A percentile compares a stretch with the other conserved stretches of the same genome.
Conservation (phyloP, 768 basidiomycete genomes). For the Panellus pusillus region DNA sequence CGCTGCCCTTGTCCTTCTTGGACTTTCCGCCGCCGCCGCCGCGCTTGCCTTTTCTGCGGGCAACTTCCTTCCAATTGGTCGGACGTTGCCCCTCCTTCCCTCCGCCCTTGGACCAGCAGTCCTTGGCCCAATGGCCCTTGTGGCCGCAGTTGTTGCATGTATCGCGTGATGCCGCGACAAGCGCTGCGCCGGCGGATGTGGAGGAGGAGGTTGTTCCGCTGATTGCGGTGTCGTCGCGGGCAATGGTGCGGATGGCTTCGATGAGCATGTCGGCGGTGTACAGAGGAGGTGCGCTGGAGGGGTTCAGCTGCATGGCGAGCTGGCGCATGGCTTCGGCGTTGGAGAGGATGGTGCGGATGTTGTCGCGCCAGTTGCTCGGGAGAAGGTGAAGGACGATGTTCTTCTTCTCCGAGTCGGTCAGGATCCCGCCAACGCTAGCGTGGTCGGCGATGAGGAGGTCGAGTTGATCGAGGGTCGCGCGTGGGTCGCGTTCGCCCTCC, state of each 20-base stretch:
- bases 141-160: neutral
- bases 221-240: no score
- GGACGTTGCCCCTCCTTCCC: slow-evolving; percentile 1
- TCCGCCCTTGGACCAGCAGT: neutral
- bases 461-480: neutral
- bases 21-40: no score
- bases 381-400: slow-evolving; percentile 1
- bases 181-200: neutral
- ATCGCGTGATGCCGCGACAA: neutral
- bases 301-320: neutral
- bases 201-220: neutral
- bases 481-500: neutral
- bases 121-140: neutral
- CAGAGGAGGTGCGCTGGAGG: neutral
- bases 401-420: neutral
- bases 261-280: neutral
- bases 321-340: neutral
- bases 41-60: neutral
- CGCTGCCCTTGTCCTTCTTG: no score
- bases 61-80: neutral
- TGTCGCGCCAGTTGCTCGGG: neutral
- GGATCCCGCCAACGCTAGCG: neutral
- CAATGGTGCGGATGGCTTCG: neutral
- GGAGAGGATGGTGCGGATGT: neutral
- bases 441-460: neutral